Conservation (phyloP, 306 rosid genomes). For the Prunus salicina region DNA sequence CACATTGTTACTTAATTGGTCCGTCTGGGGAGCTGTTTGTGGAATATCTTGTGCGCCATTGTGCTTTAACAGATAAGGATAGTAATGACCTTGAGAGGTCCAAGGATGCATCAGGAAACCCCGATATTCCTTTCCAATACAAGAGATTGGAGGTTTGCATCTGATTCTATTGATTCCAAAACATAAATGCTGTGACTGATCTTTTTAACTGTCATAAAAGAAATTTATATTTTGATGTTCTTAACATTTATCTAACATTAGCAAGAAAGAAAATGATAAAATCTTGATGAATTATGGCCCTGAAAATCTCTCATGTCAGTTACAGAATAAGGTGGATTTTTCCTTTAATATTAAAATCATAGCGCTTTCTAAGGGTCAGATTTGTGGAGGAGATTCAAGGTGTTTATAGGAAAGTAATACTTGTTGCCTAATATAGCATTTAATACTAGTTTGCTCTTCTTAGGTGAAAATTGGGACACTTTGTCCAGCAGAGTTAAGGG, state of each 20-base stretch:
- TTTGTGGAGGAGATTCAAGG: constrained; percentile 1
- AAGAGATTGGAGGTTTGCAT: constrained; percentile 74
- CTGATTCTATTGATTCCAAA: constrained; percentile 7
- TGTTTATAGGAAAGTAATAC: background rate
- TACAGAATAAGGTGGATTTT: background rate
- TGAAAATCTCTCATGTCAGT: background rate
- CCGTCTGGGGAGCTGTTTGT: constrained; percentile 86
- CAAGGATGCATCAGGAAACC: constrained; percentile 36
- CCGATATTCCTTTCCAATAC: constrained; percentile 39
- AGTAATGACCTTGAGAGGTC: constrained; percentile 45
- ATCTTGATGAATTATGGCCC: background rate
- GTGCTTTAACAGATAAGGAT: constrained; percentile 62
- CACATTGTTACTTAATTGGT: constrained; percentile 94
- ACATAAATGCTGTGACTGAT: constrained; percentile 4
- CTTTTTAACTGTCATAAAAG: background rate
- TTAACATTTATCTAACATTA: background rate
- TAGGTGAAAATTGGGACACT: constrained; percentile 77
- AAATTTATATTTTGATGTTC: constrained; percentile 4
- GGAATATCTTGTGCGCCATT: constrained; percentile 86
- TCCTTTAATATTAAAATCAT: background rate
- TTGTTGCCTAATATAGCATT: constrained; percentile 7
- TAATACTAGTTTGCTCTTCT: constrained; percentile 23
- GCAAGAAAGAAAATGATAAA: background rate
- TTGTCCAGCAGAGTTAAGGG: constrained; percentile 64
- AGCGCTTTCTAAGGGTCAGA: constrained; percentile 2